Conservation (phyloP, 805 yeast species). For the Candida orba region DNA sequence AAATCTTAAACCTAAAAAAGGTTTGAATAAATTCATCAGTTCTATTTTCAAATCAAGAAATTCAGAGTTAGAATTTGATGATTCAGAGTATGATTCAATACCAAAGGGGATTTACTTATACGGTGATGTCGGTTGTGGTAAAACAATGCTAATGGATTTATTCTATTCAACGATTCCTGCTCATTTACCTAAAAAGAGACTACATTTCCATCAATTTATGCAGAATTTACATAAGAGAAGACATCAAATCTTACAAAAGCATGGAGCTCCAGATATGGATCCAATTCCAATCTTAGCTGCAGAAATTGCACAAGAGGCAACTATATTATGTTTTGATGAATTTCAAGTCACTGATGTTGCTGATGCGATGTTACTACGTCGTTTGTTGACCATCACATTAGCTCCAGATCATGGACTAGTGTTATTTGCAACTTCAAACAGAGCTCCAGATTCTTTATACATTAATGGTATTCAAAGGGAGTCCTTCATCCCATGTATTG, state of each 20-base stretch:
- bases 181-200: conserved; percentile 68
- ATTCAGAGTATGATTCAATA: conserved; percentile 29
- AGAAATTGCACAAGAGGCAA: conserved; percentile 68
- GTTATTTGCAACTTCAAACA: conserved; percentile 87
- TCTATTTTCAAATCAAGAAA: conserved; percentile 25
- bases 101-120: conserved; percentile 87
- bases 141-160: conserved; percentile 96
- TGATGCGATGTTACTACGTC: conserved; percentile 90
- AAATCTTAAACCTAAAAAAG: conserved; percentile 43
- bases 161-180: conserved; percentile 79
- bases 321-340: conserved; percentile 90
- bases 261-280: conserved; percentile 64
- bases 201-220: conserved; percentile 97
- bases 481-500: conserved; percentile 88
- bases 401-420: conserved; percentile 76
- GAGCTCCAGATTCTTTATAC: conserved; percentile 91
- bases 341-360: conserved; percentile 98
- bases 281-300: conserved; percentile 79
- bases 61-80: conserved; percentile 4
- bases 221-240: conserved; percentile 84
- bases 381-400: conserved; percentile 60
- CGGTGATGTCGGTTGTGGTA: conserved; percentile 98
- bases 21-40: conserved; percentile 29
- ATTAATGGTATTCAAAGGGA: conserved; percentile 91
- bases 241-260: conserved; percentile 61